These are phyloP conservation scores for Mycena rebaudengoi DNA, from an alignment of 768 basidiomycete genomes.

Conservation along the genomic window DNA sequence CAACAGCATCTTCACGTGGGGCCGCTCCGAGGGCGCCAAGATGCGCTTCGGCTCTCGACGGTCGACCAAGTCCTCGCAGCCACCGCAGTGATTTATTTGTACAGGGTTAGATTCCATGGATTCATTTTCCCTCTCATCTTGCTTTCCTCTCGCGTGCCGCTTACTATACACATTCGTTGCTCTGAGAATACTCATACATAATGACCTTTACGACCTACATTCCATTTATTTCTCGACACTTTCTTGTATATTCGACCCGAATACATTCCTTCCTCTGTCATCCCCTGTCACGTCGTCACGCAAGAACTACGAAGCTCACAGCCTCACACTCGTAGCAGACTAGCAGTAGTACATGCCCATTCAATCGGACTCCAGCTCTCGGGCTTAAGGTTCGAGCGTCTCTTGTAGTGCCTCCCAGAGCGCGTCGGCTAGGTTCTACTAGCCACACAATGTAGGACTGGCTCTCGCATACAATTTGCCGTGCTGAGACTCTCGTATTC, in stretches of 20 bases:
- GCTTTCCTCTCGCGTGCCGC: slow-evolving; percentile 7
- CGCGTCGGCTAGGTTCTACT: no score
- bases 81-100: slow-evolving; percentile 41
- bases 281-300: no score
- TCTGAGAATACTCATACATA: slow-evolving; percentile 22
- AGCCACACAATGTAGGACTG: no score
- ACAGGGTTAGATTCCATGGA: slow-evolving; percentile 15
- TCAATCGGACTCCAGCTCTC: no score
- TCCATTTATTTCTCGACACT: slow-evolving; percentile 18
- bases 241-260: slow-evolving; percentile 16
- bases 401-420: no score
- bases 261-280: slow-evolving; percentile 16
- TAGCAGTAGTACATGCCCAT: no score
- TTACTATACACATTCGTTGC: slow-evolving; percentile 20
- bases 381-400: no score
- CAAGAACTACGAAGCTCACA: no score
- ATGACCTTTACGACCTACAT: slow-evolving; percentile 26
- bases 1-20: slow-evolving; percentile 73
- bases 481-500: no score
- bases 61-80: slow-evolving; percentile 57
- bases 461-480: no score
- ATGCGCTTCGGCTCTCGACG: slow-evolving; percentile 80
- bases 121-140: slow-evolving; percentile 1
- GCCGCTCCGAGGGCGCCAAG: slow-evolving; percentile 67
- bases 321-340: no score